Conservation (phyloP, 1,139 yeast species). For the Tardiomyces depauwii region DNA sequence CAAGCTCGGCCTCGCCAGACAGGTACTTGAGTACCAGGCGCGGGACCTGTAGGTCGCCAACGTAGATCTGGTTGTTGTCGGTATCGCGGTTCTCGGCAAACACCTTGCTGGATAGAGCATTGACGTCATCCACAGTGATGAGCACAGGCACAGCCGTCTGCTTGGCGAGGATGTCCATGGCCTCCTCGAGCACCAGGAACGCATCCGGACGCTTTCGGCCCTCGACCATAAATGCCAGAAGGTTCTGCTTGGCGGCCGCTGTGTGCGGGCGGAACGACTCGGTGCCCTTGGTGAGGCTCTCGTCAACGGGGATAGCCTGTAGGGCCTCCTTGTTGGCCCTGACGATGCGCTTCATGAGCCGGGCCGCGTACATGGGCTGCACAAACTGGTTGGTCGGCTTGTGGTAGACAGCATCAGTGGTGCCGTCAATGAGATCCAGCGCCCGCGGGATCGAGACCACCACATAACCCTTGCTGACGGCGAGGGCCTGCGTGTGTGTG, state of each 20-base stretch:
- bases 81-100: slow-evolving; percentile 51
- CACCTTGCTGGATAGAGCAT: slow-evolving; percentile 47
- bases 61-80: slow-evolving; percentile 46
- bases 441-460: slow-evolving; percentile 61
- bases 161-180: slow-evolving; percentile 31
- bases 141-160: slow-evolving; percentile 46
- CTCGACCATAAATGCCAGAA: slow-evolving; percentile 43
- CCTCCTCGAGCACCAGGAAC: slow-evolving; percentile 34
- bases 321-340: slow-evolving; percentile 46
- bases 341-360: slow-evolving; percentile 46
- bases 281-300: slow-evolving; percentile 2
- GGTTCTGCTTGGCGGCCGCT: slow-evolving; percentile 15
- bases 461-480: slow-evolving; percentile 38
- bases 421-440: slow-evolving; percentile 54
- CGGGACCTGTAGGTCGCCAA: slow-evolving; percentile 59
- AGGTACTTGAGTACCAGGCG: slow-evolving; percentile 44
- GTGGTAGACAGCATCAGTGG: slow-evolving; percentile 55
- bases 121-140: slow-evolving; percentile 66
- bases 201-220: slow-evolving; percentile 33
- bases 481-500: slow-evolving; percentile 60
- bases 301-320: slow-evolving; percentile 28
- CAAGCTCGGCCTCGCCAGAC: slow-evolving; percentile 41
- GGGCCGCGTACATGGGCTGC: slow-evolving; percentile 72
- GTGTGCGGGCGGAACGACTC: not conserved
- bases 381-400: slow-evolving; percentile 40